Conservation (phyloP, 2,329 filamentous ascomycete genomes). For the Aspergillus hortae region DNA sequence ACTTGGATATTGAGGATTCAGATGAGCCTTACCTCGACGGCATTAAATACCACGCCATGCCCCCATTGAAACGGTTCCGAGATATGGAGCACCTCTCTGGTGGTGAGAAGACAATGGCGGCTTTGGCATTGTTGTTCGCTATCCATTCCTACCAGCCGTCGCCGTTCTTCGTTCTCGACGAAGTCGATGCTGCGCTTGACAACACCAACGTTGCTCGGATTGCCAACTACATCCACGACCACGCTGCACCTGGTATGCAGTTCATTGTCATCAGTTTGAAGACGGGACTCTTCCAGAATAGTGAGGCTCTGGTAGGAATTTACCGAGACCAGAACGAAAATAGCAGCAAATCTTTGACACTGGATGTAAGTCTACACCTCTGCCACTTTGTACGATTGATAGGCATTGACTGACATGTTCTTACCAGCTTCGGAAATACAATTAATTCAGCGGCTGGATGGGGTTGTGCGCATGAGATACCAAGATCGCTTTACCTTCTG, state of each 20-base stretch:
- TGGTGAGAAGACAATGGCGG: conserved; percentile 98
- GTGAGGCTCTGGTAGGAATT: conserved; percentile 90
- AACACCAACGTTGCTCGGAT: conserved; percentile 96
- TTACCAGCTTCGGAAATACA: conserved; percentile 35
- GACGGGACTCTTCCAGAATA: conserved; percentile 91
- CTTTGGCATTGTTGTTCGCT: conserved; percentile 90
- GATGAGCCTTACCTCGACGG: conserved; percentile 93
- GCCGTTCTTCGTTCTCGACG: conserved; percentile 96
- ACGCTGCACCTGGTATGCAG: conserved; percentile 95
- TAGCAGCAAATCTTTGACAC: conserved; percentile 81
- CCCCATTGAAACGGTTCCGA: conserved; percentile 93
- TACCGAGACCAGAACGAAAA: conserved; percentile 94
- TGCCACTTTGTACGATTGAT: not conserved
- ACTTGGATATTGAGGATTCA: conserved; percentile 93
- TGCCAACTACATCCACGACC: conserved; percentile 91
- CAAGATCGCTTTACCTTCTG: not conserved
- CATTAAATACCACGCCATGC: conserved; percentile 99
- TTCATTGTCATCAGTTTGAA: conserved; percentile 98
- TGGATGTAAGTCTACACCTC: conserved; percentile 72
- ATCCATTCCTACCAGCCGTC: conserved; percentile 94
- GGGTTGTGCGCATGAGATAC: not conserved
- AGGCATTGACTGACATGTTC: conserved; percentile 10
- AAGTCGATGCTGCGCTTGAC: conserved; percentile 96
- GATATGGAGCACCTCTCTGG: conserved; percentile 99
- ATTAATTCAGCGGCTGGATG: conserved; percentile 12